Evolutionary conservation across 805 yeast species (phyloP).

Genomic region (Lipomyces kockii): DNA sequence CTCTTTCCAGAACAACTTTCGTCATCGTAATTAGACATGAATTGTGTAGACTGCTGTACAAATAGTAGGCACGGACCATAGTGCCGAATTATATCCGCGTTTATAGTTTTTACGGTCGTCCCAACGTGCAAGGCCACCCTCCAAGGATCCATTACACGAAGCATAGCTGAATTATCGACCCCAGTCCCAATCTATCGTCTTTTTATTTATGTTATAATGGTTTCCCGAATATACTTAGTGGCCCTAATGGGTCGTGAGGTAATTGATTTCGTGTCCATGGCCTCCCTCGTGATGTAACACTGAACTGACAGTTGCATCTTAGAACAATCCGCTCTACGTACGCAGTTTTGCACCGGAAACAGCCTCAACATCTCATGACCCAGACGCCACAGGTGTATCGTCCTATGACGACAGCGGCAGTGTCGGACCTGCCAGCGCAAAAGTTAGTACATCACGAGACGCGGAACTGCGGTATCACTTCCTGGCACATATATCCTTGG

Average conservation of each 20-base stretch:
- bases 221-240: constrained; percentile 26
- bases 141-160: background rate
- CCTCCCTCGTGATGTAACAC: background rate
- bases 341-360: constrained; percentile 15
- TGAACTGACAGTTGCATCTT: background rate
- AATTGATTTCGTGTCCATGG: background rate
- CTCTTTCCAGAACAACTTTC: no score
- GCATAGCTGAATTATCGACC: background rate
- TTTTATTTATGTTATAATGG: constrained; percentile 15
- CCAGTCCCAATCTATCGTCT: background rate
- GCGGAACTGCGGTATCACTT: constrained; percentile 58
- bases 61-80: no score
- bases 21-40: no score
- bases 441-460: background rate
- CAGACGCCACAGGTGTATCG: background rate
- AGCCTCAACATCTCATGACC: background rate
- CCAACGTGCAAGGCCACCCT: no score
- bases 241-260: constrained; percentile 37
- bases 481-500: constrained; percentile 75
- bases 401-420: background rate
- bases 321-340: constrained; percentile 35
- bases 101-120: no score
- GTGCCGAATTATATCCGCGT: no score
- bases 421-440: background rate
- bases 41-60: no score